A percentile compares a stretch with the other conserved stretches of the same genome.
phyloP scores from a whole-genome alignment of 352 stramenopile genomes.

The Pythium brassicae region DNA sequence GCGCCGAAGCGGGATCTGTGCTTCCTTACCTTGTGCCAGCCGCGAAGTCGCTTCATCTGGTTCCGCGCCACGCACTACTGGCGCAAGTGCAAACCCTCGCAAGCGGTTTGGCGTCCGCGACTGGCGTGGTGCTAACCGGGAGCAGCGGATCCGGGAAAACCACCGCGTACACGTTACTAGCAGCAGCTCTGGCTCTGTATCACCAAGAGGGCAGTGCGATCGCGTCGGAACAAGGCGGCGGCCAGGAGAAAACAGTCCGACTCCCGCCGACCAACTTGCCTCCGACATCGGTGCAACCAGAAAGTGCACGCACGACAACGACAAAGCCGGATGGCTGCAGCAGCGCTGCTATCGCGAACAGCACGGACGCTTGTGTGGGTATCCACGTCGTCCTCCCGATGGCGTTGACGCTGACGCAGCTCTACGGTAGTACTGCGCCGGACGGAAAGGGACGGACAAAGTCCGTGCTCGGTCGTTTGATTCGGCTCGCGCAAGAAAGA shows the following conservation, averaged over 20 bases:
- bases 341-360: not conserved
- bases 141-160: conserved; percentile 33
- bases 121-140: conserved; percentile 24
- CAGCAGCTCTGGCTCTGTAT: conserved; percentile 21
- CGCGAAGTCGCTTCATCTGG: conserved; percentile 7
- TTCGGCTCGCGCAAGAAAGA: conserved; percentile 27
- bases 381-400: conserved; percentile 30
- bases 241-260: not conserved
- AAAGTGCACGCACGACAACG: not conserved
- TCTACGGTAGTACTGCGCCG: conserved; percentile 35
- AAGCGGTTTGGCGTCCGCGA: conserved; percentile 1
- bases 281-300: not conserved
- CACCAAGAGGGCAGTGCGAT: not conserved
- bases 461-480: conserved; percentile 30
- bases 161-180: conserved; percentile 27
- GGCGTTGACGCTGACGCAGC: conserved; percentile 34
- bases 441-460: conserved; percentile 29
- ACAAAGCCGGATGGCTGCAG: not conserved
- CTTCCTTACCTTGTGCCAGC: not conserved
- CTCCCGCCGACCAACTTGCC: not conserved
- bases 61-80: conserved; percentile 21
- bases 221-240: not conserved
- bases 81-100: conserved; percentile 10
- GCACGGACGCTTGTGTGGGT: conserved; percentile 2
- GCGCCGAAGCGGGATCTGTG: not conserved